Conservation (phyloP, 106 monocot species). For the Triglochin maritima region DNA sequence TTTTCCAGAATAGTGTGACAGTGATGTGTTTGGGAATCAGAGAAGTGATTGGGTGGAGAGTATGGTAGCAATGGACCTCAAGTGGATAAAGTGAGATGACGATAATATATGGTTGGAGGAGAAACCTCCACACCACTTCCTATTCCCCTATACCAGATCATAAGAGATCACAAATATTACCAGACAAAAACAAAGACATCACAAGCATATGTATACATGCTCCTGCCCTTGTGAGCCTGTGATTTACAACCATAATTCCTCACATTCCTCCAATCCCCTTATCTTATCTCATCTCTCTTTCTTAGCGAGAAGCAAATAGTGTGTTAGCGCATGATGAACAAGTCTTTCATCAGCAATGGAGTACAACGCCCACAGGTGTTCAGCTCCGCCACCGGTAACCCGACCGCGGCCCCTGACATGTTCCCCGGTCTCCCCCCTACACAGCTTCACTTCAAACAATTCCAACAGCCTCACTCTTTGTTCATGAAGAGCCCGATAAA, state of each 20-base stretch:
- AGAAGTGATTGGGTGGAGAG: background rate
- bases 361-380: background rate
- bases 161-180: background rate
- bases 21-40: no score
- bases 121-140: background rate
- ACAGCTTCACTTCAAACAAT: background rate
- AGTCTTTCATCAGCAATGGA: background rate
- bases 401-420: background rate
- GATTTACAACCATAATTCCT: background rate
- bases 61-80: background rate
- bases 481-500: conserved; percentile 2
- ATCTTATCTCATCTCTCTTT: conserved; percentile 4
- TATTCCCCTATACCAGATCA: background rate
- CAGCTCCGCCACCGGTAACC: background rate
- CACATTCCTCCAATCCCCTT: background rate
- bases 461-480: background rate
- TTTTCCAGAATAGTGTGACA: no score
- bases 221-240: background rate
- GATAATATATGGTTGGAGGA: conserved; percentile 3
- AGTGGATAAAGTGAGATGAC: background rate
- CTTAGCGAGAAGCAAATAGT: background rate
- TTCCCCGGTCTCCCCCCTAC: background rate
- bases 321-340: conserved; percentile 1
- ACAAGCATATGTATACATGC: background rate
- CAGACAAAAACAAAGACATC: background rate